Percentiles rank a stretch among this genome's conserved stretches.
phyloP scores from a whole-genome alignment of 345 rosid genomes.

The Linum tenue region DNA sequence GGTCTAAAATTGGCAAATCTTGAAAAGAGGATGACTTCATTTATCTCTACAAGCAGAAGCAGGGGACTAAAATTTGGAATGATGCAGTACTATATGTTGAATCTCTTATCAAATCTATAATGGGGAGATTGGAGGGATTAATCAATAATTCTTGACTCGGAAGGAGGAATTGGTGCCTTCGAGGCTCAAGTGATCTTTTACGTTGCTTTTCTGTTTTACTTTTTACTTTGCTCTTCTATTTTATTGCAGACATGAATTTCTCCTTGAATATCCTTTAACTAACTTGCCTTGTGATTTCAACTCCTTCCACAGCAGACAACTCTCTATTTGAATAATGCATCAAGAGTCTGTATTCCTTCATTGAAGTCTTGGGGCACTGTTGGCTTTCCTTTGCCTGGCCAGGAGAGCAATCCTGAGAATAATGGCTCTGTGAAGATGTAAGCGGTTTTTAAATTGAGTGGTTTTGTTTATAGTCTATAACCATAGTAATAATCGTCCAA shows the following conservation, averaged over 20 bases:
- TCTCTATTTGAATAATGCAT: constrained; percentile 62
- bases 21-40: constrained; percentile 3
- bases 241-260: background rate
- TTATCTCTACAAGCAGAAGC: constrained; percentile 13
- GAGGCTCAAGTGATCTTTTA: constrained; percentile 64
- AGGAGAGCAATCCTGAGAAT: constrained; percentile 93
- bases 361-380: constrained; percentile 58
- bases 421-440: constrained; percentile 85
- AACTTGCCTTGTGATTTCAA: constrained; percentile 40
- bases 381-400: constrained; percentile 81
- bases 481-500: constrained; percentile 9
- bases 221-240: too few species aligned
- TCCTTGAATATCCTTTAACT: constrained; percentile 10
- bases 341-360: constrained; percentile 56
- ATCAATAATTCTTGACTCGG: constrained; percentile 98
- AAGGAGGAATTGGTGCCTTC: constrained; percentile 97
- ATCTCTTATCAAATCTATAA: constrained; percentile 95
- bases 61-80: constrained; percentile 91
- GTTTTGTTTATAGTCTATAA: constrained; percentile 9
- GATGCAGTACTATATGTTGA: constrained; percentile 97
- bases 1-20: too few species aligned
- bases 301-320: constrained; percentile 99
- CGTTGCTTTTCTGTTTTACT: too few species aligned
- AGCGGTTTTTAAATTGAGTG: constrained; percentile 14
- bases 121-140: constrained; percentile 98